These are phyloP conservation scores for Septoria linicola DNA, from an alignment of 2,329 filamentous ascomycete genomes.

Conservation along the genomic window DNA sequence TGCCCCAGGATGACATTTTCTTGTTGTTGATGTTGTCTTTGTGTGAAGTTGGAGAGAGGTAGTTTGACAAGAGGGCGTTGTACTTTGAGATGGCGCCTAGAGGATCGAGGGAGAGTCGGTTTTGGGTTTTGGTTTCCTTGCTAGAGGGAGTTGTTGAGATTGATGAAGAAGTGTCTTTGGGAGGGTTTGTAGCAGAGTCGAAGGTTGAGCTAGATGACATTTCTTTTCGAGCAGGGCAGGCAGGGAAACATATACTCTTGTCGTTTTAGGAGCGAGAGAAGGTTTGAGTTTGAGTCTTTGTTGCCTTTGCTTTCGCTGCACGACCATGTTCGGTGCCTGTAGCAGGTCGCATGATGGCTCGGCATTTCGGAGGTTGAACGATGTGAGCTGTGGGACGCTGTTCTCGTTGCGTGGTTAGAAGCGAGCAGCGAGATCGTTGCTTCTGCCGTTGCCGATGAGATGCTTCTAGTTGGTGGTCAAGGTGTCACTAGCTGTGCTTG, in stretches of 20 bases:
- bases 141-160: not conserved
- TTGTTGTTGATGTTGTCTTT: constrained; percentile 21
- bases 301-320: too few species aligned
- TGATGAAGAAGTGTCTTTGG: not conserved
- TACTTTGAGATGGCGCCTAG: constrained; percentile 30
- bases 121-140: constrained; percentile 1
- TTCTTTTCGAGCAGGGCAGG: not conserved
- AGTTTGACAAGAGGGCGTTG: constrained; percentile 25
- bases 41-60: constrained; percentile 19
- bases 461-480: too few species aligned
- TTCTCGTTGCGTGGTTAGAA: too few species aligned
- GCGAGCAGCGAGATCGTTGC: too few species aligned
- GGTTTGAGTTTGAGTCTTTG: too few species aligned
- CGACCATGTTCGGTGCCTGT: too few species aligned
- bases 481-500: not conserved
- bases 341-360: too few species aligned
- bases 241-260: constrained; percentile 11
- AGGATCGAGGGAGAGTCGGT: constrained; percentile 28
- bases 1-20: constrained; percentile 38
- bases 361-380: too few species aligned
- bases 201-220: constrained; percentile 18
- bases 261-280: constrained; percentile 1
- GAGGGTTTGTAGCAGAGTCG: constrained; percentile 6
- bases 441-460: too few species aligned
- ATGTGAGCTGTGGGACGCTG: too few species aligned